phyloP scores from a whole-genome alignment of 225 moss, liverwort and hornwort genomes.

The Marchantia polymorpha region DNA sequence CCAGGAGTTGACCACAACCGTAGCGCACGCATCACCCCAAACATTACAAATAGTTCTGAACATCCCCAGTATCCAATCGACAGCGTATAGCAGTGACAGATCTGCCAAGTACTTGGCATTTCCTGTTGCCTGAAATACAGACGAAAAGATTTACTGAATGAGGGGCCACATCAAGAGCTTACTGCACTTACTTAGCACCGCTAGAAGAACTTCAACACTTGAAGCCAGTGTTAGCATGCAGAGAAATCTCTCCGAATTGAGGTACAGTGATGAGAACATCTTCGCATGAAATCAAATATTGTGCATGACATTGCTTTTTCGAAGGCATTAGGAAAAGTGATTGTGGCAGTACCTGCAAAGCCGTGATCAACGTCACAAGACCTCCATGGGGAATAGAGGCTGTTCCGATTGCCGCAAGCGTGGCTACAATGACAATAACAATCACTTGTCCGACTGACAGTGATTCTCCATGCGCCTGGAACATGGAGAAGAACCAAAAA shows the following conservation, averaged over 20 bases:
- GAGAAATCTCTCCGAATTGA: too few species aligned
- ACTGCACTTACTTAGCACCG: neutral
- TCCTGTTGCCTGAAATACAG: constrained; percentile 24
- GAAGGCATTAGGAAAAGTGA: neutral
- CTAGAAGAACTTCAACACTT: neutral
- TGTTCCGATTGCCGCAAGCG: constrained; percentile 31
- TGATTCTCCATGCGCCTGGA: constrained; percentile 28
- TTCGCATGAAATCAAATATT: neutral
- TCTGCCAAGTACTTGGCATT: constrained; percentile 21
- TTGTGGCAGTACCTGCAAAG: constrained; percentile 18
- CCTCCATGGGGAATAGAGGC: constrained; percentile 37
- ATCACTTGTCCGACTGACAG: constrained; percentile 25
- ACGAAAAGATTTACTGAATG: too few species aligned
- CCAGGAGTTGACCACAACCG: constrained; percentile 27
- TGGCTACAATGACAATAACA: constrained; percentile 28
- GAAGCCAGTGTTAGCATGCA: too few species aligned
- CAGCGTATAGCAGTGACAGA: constrained; percentile 27
- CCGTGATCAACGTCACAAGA: constrained; percentile 34
- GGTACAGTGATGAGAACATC: too few species aligned
- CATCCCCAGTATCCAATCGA: constrained; percentile 36
- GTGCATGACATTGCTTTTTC: neutral
- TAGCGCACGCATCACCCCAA: constrained; percentile 35
- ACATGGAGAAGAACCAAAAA: too few species aligned
- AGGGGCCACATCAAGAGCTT: too few species aligned
- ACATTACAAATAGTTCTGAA: constrained; percentile 26